Conservation (phyloP, 192 early-diverging fungal species). For the Rhizophagus clarus region DNA sequence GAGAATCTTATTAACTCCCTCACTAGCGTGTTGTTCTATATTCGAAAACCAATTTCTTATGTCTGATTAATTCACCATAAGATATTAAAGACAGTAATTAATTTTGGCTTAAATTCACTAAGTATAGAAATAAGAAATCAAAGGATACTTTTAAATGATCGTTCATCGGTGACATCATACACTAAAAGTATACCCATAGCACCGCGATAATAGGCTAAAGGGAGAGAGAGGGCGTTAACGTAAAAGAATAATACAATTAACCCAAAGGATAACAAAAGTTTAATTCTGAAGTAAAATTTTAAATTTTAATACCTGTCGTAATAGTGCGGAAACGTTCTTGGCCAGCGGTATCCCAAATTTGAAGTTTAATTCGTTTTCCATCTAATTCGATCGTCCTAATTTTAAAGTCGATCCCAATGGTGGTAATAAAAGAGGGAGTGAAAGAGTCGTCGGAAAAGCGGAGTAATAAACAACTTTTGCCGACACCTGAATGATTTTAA, state of each 20-base stretch:
- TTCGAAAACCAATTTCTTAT: constrained; percentile 99
- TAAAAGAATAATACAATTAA: constrained; percentile 6
- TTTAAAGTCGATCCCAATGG: constrained; percentile 99
- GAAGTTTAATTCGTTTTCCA: constrained; percentile 98
- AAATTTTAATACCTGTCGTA: constrained; percentile 75
- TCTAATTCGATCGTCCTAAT: constrained; percentile 98
- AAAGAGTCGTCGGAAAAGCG: constrained; percentile 99
- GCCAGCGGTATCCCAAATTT: constrained; percentile 99
- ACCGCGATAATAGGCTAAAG: constrained; percentile 95
- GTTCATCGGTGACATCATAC: constrained; percentile 98
- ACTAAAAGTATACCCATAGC: constrained; percentile 99
- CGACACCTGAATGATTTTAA: constrained; percentile 68
- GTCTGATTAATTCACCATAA: constrained; percentile 54
- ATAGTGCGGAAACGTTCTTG: constrained; percentile 99
- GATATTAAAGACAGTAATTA: neutral
- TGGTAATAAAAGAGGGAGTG: constrained; percentile 99
- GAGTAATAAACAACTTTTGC: constrained; percentile 94
- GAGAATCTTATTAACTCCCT: constrained; percentile 98
- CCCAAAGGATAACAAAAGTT: neutral
- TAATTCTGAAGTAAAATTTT: too few relatives aligned
- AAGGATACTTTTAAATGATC: constrained; percentile 89
- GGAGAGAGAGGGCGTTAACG: neutral
- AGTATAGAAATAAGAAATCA: neutral
- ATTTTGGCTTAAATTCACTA: constrained; percentile 1
- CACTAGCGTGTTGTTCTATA: constrained; percentile 98